phyloP scores from a whole-genome alignment of 2,329 filamentous ascomycete genomes.

The Claviceps humidiphila region DNA sequence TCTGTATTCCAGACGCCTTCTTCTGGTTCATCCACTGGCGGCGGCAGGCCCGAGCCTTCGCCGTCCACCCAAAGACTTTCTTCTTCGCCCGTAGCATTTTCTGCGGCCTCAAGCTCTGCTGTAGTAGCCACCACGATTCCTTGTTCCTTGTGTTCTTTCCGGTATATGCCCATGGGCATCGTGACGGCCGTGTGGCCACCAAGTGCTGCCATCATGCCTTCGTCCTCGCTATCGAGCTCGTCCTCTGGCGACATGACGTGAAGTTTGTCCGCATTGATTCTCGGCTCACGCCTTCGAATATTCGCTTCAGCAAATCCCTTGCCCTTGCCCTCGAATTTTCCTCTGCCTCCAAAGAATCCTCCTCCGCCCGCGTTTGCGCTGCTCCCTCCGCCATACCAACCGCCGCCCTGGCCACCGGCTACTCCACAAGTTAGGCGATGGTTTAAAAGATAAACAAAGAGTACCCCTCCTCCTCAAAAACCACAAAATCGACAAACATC shows the following conservation, averaged over 20 bases:
- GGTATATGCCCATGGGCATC: conserved; percentile 43
- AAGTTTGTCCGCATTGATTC: conserved; percentile 45
- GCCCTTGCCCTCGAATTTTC: conserved; percentile 19
- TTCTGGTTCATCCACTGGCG: conserved; percentile 17
- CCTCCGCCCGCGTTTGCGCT: conserved; percentile 15
- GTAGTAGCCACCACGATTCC: conserved; percentile 41
- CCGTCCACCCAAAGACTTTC: conserved; percentile 33
- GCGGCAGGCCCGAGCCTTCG: conserved; percentile 15
- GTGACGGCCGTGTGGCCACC: conserved; percentile 18
- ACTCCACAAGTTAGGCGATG: neutral
- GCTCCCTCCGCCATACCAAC: conserved; percentile 19
- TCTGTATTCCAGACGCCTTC: conserved; percentile 33
- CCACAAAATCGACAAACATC: neutral
- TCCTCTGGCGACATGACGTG: conserved; percentile 29
- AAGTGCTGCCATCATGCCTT: conserved; percentile 26
- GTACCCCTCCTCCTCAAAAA: too few relatives aligned
- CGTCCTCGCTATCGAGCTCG: conserved; percentile 32
- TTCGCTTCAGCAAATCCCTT: conserved; percentile 26
- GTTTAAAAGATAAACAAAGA: neutral
- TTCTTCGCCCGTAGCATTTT: conserved; percentile 31
- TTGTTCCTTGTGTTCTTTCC: conserved; percentile 39
- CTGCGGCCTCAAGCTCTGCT: conserved; percentile 43
- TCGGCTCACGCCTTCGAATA: conserved; percentile 24
- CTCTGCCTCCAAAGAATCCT: conserved; percentile 15
- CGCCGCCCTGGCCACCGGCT: conserved; percentile 13